Conservation (phyloP, 441 rosid species). For the Kokia cookei region DNA sequence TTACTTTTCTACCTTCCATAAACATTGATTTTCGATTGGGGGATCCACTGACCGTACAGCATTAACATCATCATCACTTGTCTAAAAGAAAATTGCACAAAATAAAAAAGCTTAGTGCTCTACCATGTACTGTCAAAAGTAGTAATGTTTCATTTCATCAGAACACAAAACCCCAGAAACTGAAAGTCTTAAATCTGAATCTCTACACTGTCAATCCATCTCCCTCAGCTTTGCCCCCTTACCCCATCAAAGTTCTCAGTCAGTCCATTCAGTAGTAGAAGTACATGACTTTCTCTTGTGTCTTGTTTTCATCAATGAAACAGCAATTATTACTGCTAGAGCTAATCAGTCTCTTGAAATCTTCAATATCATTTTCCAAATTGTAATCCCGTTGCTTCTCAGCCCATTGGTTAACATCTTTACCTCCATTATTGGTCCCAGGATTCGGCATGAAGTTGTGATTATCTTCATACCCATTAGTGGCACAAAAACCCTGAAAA, state of each 20-base stretch:
- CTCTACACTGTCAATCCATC: constrained; percentile 3
- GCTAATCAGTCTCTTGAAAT: constrained; percentile 41
- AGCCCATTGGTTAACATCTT: constrained; percentile 24
- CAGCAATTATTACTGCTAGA: constrained; percentile 5
- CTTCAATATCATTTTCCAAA: constrained; percentile 30
- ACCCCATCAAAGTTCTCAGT: constrained; percentile 69
- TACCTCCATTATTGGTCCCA: constrained; percentile 11
- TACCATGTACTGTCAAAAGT: constrained; percentile 38
- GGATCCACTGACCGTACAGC: constrained; percentile 16
- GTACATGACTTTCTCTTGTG: constrained; percentile 30
- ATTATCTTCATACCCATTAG: constrained; percentile 28
- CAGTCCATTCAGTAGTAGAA: constrained; percentile 35
- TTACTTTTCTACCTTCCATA: constrained; percentile 15
- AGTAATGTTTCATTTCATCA: constrained; percentile 27
- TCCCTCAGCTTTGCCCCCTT: constrained; percentile 26
- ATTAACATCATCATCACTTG: constrained; percentile 7
- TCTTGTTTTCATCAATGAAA: constrained; percentile 36
- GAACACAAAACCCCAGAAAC: constrained; percentile 40
- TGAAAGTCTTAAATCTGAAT: constrained; percentile 23
- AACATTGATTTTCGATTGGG: constrained; percentile 10
- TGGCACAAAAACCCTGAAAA: constrained; percentile 14
- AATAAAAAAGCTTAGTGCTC: constrained; percentile 11
- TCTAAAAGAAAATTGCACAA: constrained; percentile 22
- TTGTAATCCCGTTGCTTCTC: constrained; percentile 20
- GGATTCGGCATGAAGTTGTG: constrained; percentile 29